Percentiles rank a stretch among this genome's conserved stretches.
Conservation (phyloP, 2,329 filamentous ascomycete species). For the Botryotinia narcissicola region DNA sequence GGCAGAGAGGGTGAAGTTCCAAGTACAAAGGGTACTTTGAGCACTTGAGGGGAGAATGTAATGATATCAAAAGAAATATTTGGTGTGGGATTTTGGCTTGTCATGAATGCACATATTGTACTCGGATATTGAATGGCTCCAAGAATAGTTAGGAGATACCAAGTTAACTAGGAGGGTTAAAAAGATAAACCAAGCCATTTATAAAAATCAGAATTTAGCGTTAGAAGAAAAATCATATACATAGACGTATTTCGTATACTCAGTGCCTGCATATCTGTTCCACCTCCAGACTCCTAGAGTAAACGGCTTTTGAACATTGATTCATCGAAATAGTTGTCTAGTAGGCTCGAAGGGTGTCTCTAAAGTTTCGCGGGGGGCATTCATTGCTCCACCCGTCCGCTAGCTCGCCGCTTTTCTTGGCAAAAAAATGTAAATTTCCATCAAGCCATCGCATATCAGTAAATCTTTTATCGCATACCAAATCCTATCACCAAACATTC, state of each 20-base stretch:
- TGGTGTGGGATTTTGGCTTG: background rate
- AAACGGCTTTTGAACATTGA: background rate
- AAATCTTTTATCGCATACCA: conserved; percentile 24
- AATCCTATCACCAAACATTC: background rate
- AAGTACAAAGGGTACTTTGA: conserved; percentile 92
- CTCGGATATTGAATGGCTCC: background rate
- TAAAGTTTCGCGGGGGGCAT: conserved; percentile 15
- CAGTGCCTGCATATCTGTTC: background rate
- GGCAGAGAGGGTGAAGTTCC: conserved; percentile 89
- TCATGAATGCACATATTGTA: background rate
- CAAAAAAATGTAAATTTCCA: conserved; percentile 21
- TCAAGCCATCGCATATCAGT: conserved; percentile 11
- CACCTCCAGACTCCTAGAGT: background rate
- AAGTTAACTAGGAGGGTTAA: no score
- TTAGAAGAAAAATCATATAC: background rate
- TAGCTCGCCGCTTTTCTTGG: conserved; percentile 16
- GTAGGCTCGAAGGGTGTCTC: background rate
- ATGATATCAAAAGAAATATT: background rate
- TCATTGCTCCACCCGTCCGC: conserved; percentile 6
- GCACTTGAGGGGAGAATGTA: conserved; percentile 44
- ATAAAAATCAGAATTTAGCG: background rate
- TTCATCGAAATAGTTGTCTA: background rate
- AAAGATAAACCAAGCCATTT: background rate
- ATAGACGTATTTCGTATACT: background rate
- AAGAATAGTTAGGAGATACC: background rate